Evolutionary conservation across 345 rosid genomes (phyloP).

Genomic region (Eucalyptus leucophloia): DNA sequence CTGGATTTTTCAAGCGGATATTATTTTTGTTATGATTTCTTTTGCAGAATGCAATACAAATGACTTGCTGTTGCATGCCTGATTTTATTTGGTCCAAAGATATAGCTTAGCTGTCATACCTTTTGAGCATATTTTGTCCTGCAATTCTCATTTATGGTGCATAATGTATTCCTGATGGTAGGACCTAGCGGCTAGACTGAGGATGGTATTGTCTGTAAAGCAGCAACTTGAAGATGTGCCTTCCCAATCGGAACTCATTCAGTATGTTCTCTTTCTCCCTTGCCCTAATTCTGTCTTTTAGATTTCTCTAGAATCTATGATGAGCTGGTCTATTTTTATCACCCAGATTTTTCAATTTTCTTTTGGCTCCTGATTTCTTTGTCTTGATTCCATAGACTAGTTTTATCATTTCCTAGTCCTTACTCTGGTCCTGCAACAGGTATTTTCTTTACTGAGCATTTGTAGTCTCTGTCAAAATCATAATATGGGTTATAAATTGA

Average conservation of each 20-base stretch:
- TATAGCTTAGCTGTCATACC: background rate
- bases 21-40: background rate
- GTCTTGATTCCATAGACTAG: background rate
- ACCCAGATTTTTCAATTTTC: background rate
- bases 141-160: background rate
- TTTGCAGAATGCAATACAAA: background rate
- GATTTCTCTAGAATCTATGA: background rate
- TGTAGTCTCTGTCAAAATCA: background rate
- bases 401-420: background rate
- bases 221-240: conserved; percentile 62
- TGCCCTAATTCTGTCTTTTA: background rate
- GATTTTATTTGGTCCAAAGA: background rate
- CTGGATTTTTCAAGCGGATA: background rate
- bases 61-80: background rate
- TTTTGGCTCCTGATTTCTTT: background rate
- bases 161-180: background rate
- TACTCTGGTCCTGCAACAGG: background rate
- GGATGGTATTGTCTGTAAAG: conserved; percentile 44
- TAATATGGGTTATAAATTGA: background rate
- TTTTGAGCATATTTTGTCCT: background rate
- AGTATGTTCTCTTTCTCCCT: conserved; percentile 32
- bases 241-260: conserved; percentile 63
- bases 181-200: conserved; percentile 59
- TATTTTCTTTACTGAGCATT: background rate
- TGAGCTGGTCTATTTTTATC: background rate